Conservation (phyloP, 169 alveolate genomes). For the Eimeria necatrix region DNA sequence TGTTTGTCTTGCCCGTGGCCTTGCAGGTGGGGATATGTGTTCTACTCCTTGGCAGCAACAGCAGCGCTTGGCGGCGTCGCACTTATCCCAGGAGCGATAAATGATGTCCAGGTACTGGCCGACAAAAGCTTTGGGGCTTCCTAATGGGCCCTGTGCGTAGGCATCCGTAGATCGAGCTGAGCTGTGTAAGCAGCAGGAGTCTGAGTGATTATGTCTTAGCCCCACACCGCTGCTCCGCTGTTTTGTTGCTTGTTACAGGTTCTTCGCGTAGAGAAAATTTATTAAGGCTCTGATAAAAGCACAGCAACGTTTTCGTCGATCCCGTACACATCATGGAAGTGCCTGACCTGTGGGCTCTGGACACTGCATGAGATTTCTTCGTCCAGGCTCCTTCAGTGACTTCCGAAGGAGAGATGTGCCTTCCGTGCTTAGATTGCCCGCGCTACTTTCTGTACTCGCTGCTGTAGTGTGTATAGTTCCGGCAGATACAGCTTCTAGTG, state of each 20-base stretch:
- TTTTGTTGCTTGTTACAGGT: background rate
- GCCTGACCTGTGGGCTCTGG: too few species aligned
- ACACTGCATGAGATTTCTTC: too few species aligned
- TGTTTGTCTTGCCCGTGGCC: background rate
- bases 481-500: too few species aligned
- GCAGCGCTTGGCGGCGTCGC: background rate
- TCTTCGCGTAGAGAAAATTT: background rate
- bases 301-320: too few species aligned
- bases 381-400: too few species aligned
- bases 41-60: constrained; percentile 2
- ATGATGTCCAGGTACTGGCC: background rate
- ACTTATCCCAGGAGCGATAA: constrained; percentile 19
- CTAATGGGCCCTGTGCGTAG: background rate
- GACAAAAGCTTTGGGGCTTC: background rate
- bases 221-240: background rate
- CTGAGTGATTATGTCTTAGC: background rate
- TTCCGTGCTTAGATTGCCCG: too few species aligned
- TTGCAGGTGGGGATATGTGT: constrained; percentile 35
- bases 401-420: too few species aligned
- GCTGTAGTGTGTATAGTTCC: too few species aligned
- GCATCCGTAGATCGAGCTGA: too few species aligned
- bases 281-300: background rate
- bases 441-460: too few species aligned
- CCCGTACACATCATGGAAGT: too few species aligned
- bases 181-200: background rate